phyloP scores from a whole-genome alignment of 345 rosid genomes.

The Lagerstroemia speciosa region DNA sequence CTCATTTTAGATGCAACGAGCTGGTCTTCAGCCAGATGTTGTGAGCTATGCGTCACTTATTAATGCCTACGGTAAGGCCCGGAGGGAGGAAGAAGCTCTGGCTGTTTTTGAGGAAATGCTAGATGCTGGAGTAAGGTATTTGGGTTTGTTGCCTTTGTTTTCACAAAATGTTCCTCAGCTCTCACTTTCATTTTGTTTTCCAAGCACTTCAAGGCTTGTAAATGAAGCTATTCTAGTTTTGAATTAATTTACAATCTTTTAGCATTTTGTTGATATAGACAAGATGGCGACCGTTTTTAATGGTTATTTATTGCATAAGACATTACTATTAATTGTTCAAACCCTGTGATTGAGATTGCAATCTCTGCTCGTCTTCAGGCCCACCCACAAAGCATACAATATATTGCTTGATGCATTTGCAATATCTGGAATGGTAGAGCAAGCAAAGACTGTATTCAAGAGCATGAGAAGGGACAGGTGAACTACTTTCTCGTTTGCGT shows the following conservation, averaged over 20 bases:
- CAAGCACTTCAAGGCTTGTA: not conserved
- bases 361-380: conserved; percentile 39
- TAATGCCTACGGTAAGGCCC: conserved; percentile 88
- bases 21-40: conserved; percentile 72
- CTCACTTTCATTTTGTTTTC: not conserved
- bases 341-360: not conserved
- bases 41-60: conserved; percentile 89
- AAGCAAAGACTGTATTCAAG: conserved; percentile 74
- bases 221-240: not conserved
- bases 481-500: not conserved
- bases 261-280: not conserved
- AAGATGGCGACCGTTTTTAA: not conserved
- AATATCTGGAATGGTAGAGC: conserved; percentile 93
- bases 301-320: not conserved
- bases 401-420: conserved; percentile 95
- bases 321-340: not conserved
- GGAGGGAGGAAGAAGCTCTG: conserved; percentile 94
- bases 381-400: conserved; percentile 83
- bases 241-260: not conserved
- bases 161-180: not conserved
- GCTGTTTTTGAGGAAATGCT: conserved; percentile 98
- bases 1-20: conserved; percentile 82
- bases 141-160: conserved; percentile 6
- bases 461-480: conserved; percentile 97
- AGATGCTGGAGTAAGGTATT: conserved; percentile 89